phyloP scores from a whole-genome alignment of 352 stramenopile genomes.

The Aphanomyces invadans region DNA sequence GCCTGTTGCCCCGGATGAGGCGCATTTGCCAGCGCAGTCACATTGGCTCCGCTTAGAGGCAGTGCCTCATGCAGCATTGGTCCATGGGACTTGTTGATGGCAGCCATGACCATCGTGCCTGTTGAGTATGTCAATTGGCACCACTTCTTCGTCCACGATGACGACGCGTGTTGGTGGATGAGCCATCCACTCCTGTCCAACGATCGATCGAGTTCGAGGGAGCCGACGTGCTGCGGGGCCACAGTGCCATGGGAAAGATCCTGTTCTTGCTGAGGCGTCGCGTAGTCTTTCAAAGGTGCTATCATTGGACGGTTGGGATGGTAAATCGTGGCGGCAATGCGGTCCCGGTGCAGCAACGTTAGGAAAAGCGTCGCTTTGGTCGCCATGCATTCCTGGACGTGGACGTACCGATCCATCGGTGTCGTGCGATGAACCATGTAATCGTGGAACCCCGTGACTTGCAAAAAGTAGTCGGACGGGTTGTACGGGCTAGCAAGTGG shows the following conservation, averaged over 20 bases:
- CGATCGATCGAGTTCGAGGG: background rate
- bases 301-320: background rate
- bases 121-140: background rate
- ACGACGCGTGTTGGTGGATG: background rate
- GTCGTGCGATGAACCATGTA: slow-evolving; percentile 78
- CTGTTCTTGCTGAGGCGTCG: background rate
- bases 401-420: slow-evolving; percentile 82
- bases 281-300: background rate
- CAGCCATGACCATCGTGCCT: background rate
- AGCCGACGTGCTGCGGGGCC: background rate
- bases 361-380: slow-evolving; percentile 79
- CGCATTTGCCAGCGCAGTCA: slow-evolving; percentile 37
- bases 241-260: slow-evolving; percentile 6
- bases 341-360: slow-evolving; percentile 50
- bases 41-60: slow-evolving; percentile 23
- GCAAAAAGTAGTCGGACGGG: slow-evolving; percentile 66
- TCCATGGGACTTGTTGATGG: background rate
- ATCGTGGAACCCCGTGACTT: slow-evolving; percentile 75
- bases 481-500: slow-evolving; percentile 68
- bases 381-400: slow-evolving; percentile 72
- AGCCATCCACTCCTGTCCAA: background rate
- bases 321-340: slow-evolving; percentile 31
- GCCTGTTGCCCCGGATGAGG: slow-evolving; percentile 51
- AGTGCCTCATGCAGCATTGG: too few species aligned
- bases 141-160: background rate